Evolutionary conservation across 2,329 filamentous ascomycete species (phyloP).

Genomic region (Trichoderma koningiopsis): DNA sequence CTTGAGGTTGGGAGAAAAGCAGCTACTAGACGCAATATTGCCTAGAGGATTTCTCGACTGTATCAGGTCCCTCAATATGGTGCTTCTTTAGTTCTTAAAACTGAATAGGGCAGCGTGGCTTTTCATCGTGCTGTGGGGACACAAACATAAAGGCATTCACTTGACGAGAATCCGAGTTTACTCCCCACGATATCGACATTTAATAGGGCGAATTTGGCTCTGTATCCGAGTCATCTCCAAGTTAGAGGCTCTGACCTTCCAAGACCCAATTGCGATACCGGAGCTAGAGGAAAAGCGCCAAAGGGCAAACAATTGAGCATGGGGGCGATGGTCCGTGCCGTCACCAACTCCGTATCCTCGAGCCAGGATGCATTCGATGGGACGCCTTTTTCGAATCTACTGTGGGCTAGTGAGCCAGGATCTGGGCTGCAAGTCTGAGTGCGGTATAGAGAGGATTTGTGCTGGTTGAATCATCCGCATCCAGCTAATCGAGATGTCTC

Average conservation of each 20-base stretch:
- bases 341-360: not conserved
- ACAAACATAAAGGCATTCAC: not conserved
- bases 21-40: not conserved
- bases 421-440: not conserved
- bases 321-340: conserved; percentile 20
- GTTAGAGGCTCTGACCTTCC: no score
- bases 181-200: not conserved
- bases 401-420: not conserved
- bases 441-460: not conserved
- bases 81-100: not conserved
- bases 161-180: not conserved
- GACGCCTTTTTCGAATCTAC: not conserved
- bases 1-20: not conserved
- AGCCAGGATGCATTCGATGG: not conserved
- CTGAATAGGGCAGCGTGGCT: not conserved
- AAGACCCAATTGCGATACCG: conserved; percentile 22
- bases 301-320: not conserved
- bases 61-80: not conserved
- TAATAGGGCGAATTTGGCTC: not conserved
- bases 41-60: not conserved
- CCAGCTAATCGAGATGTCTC: not conserved
- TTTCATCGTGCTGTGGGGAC: not conserved
- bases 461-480: not conserved
- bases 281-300: not conserved
- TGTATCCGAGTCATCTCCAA: not conserved